A percentile compares a stretch with the other conserved stretches of the same genome.
phyloP scores from a whole-genome alignment of 495 filamentous ascomycete species.

The Sabuloglossum arenarium region DNA sequence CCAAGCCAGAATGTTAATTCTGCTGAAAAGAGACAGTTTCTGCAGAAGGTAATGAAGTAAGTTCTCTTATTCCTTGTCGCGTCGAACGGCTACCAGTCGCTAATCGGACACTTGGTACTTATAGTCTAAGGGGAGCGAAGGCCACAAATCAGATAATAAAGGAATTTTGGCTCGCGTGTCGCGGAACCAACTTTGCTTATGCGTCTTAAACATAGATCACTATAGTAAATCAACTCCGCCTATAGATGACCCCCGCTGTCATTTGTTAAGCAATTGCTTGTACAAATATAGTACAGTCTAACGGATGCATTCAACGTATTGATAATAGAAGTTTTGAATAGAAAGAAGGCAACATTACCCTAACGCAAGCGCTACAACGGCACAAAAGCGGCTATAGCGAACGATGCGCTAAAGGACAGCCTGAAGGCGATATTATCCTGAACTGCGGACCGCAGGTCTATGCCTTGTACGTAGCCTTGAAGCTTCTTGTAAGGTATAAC shows the following conservation, averaged over 20 bases:
- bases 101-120: not conserved
- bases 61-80: not conserved
- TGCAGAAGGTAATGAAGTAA: constrained; percentile 5
- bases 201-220: constrained; percentile 16
- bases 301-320: not conserved
- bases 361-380: not conserved
- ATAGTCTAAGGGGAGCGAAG: constrained; percentile 34
- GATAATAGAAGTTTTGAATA: not conserved
- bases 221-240: not conserved
- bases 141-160: constrained; percentile 38
- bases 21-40: constrained; percentile 27
- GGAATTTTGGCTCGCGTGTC: constrained; percentile 49
- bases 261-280: not conserved
- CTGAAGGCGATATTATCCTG: constrained; percentile 3
- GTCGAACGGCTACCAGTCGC: not conserved
- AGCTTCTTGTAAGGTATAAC: constrained; percentile 4
- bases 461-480: constrained; percentile 1
- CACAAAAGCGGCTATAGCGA: constrained; percentile 6
- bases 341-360: not conserved
- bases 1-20: constrained; percentile 38
- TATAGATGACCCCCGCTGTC: not conserved
- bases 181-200: constrained; percentile 47
- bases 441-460: constrained; percentile 3
- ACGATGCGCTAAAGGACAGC: constrained; percentile 7
- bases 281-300: not conserved